Conservation (phyloP, 768 basidiomycete species). For the Collybia sp. region DNA sequence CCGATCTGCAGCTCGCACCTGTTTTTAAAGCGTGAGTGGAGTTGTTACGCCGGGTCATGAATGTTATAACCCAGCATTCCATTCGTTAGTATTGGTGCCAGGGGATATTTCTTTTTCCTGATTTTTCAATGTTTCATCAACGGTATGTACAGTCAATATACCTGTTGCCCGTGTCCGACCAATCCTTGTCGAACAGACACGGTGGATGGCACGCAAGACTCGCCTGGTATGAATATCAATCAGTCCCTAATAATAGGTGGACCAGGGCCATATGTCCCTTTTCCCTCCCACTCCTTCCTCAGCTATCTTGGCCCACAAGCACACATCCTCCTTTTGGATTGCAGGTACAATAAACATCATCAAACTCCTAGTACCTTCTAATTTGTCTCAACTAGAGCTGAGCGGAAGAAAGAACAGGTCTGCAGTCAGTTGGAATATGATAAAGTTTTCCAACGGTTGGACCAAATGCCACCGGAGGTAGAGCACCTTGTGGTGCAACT, state of each 20-base stretch:
- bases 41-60: background rate
- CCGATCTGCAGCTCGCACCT: constrained; percentile 68
- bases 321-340: constrained; percentile 73
- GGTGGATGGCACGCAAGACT: constrained; percentile 68
- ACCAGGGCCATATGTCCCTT: constrained; percentile 72
- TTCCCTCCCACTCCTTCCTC: constrained; percentile 80
- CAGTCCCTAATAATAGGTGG: constrained; percentile 73
- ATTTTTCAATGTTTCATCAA: constrained; percentile 93
- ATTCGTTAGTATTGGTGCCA: constrained; percentile 61
- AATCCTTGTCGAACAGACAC: constrained; percentile 37
- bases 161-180: background rate
- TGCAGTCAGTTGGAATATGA: constrained; percentile 73
- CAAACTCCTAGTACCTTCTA: constrained; percentile 3
- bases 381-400: constrained; percentile 49
- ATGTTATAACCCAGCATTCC: background rate
- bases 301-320: constrained; percentile 76
- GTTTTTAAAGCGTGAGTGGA: constrained; percentile 61
- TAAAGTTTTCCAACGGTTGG: constrained; percentile 62
- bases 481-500: constrained; percentile 84
- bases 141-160: constrained; percentile 31
- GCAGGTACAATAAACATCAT: constrained; percentile 48
- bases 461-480: constrained; percentile 54
- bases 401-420: constrained; percentile 78
- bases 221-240: constrained; percentile 56
- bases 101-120: constrained; percentile 90